A percentile compares a stretch with the other conserved stretches of the same genome.
These are phyloP conservation scores for Saturnispora kantuleensis DNA, from an alignment of 805 yeast genomes.

Conservation along the genomic window DNA sequence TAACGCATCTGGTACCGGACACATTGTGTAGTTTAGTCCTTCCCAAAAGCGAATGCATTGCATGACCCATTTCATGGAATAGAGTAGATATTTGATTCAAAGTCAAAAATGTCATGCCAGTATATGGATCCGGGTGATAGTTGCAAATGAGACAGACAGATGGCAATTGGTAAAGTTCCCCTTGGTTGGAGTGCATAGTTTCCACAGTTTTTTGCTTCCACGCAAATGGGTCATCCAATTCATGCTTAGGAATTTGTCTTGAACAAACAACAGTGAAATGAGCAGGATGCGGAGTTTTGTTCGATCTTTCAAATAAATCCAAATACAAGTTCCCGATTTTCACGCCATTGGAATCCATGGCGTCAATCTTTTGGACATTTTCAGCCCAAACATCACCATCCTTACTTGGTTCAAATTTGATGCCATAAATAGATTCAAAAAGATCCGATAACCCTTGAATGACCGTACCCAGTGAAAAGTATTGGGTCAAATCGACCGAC, in stretches of 20 bases:
- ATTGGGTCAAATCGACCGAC: slow-evolving; percentile 47
- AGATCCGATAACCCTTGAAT: slow-evolving; percentile 72
- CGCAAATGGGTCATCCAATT: slow-evolving; percentile 31
- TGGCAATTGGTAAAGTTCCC: slow-evolving; percentile 65
- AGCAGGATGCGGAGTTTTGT: slow-evolving; percentile 78
- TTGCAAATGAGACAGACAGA: slow-evolving; percentile 85
- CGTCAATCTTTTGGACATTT: slow-evolving; percentile 76
- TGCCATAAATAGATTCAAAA: slow-evolving; percentile 65
- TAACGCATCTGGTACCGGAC: slow-evolving; percentile 89
- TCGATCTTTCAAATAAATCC: slow-evolving; percentile 72
- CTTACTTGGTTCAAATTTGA: slow-evolving; percentile 58
- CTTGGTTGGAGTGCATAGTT: slow-evolving; percentile 27
- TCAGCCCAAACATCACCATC: slow-evolving; percentile 82
- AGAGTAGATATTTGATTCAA: slow-evolving; percentile 83
- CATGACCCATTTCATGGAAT: slow-evolving; percentile 99
- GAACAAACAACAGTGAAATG: slow-evolving; percentile 95
- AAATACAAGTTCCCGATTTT: slow-evolving; percentile 76
- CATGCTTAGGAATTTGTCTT: slow-evolving; percentile 58
- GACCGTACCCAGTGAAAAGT: slow-evolving; percentile 78
- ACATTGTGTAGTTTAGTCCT: slow-evolving; percentile 83
- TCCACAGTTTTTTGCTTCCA: slow-evolving; percentile 25
- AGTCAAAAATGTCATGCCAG: slow-evolving; percentile 41
- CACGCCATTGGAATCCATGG: slow-evolving; percentile 52
- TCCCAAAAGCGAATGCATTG: slow-evolving; percentile 96
- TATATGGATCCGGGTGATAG: slow-evolving; percentile 37